A percentile compares a stretch with the other conserved stretches of the same genome.
These are phyloP conservation scores for Ganoderma sinense DNA, from an alignment of 1,284 basidiomycete species.

Conservation along the genomic window DNA sequence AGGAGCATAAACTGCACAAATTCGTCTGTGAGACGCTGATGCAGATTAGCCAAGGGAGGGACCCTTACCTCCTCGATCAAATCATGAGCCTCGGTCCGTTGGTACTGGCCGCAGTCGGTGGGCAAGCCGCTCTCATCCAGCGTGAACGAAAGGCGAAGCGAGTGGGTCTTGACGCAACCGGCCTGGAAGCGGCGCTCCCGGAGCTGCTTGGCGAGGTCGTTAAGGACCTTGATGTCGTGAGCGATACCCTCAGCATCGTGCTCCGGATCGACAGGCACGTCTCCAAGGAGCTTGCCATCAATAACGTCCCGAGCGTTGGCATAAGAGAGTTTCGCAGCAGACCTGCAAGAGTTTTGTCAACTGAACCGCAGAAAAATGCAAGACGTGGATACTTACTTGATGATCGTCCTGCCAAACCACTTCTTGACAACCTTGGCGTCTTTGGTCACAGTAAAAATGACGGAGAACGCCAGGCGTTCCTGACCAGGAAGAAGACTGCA, in stretches of 20 bases:
- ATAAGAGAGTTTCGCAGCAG: conserved; percentile 89
- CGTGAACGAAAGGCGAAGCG: conserved; percentile 78
- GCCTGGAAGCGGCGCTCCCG: conserved; percentile 79
- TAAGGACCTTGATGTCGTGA: conserved; percentile 78
- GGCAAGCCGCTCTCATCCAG: conserved; percentile 89
- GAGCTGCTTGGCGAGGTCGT: conserved; percentile 78
- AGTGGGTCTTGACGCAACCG: conserved; percentile 83
- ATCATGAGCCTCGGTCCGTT: conserved; percentile 77
- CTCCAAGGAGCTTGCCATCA: conserved; percentile 71
- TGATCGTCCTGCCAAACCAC: conserved; percentile 93
- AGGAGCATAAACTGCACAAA: conserved; percentile 87
- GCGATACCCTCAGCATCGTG: conserved; percentile 71
- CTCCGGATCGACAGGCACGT: conserved; percentile 58
- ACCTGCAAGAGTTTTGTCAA: conserved; percentile 52
- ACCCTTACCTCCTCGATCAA: conserved; percentile 87
- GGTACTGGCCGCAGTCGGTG: conserved; percentile 76
- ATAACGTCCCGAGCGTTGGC: conserved; percentile 83
- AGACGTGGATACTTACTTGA: conserved; percentile 65
- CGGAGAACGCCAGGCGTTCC: conserved; percentile 91
- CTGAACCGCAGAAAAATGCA: background rate
- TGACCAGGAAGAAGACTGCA: conserved; percentile 90
- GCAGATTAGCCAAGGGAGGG: background rate
- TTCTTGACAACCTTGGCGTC: conserved; percentile 87
- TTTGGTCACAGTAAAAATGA: conserved; percentile 86
- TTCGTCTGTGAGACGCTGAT: conserved; percentile 9